Evolutionary conservation across 139 green algal genomes (phyloP), one percentile per base, ranked within the genome.

Genomic region (Coccomyxa sp.): DNA sequence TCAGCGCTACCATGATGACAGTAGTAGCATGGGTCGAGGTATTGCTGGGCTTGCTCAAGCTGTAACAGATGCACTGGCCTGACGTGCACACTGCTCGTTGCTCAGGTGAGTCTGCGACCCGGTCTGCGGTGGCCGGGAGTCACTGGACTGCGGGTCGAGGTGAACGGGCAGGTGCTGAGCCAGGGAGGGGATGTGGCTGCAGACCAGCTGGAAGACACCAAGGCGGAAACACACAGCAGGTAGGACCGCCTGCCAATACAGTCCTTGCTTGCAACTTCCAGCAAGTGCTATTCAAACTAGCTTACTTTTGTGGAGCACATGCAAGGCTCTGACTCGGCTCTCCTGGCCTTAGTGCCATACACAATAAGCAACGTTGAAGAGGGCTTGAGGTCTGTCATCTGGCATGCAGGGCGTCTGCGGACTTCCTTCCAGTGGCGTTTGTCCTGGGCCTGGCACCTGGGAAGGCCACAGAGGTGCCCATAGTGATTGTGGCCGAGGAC

Each of bases 401-500:
- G 78, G 39, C 64, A 10, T 24, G 37, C 55, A 79, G 74, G 71
- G 37, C 68, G n/a, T 79, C 80, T 50, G 54, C 55, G 8, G 74
- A 76, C 54, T 87, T 86, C 41, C 78, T 86, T 50, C 83, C 86
- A 38, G 76, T 70, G 7, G 83, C 86, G 10, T 70, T 86, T 34
- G 79, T 90, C 7, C 55, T 90, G 55, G 82, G 81, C 8, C 75
- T 90, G 38, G 31, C 71, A 36, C 81, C 84, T 10, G 86, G 81
- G 1, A 35, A 70, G 2, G 68, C 78, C 22, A 2, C 79, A 64
- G 54, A 86, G 73, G 78, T 89, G 36, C 82, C 77, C 8, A 86
- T 86, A 34, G 82, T 91, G 31, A 83, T 91, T 24, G 44, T 90
- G n/a, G 87, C 85, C 0, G 85, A 90, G 64, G 87, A 91, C 37